Base-by-base conservation (phyloP, 1,139 yeast species). In the Yamadazyma pseudoaaseri region DNA sequence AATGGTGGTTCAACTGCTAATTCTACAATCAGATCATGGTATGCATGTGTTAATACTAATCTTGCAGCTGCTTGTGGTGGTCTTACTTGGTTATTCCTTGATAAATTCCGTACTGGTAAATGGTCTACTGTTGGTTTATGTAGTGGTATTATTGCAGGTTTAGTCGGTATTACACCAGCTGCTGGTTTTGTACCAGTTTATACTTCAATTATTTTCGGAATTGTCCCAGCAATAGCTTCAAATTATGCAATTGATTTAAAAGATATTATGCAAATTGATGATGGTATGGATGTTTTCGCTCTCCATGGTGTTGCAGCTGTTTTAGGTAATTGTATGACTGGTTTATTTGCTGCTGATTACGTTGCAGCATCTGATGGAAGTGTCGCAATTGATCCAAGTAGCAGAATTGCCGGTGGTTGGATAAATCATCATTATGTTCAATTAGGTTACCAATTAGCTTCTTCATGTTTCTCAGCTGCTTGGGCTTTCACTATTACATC, bases 1-100 rank as follows among this genome's bases (percentile, higher is more conserved):
- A 90, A 92, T 71, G 96, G 96, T 61, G 97, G 97, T 51, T 86
- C 96, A 31, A 86, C 96, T 36, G 96, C 96, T 60, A 84, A 86
- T 58, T 84, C 96, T 26, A 62, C 90, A 41, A 80, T 90, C 58
- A 83, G 97, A 65, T 89, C 96, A 37, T 86, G 87, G 85, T 87
- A 89, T 68, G 95, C 96, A 20, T 78, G 86, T 58, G 86, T 85
- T 53, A 87, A 86, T 73, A 87, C 97, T 54, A 87, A 90, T 63
- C 56, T 90, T 48, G 96, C 97, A 39, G 97, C 97, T 42, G 81
- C 95, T 11, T 62, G 77, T 52, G 97, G 96, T 63, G 96, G 95
- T 37, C 71, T 92, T 49, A 75, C 96, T 33, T 90, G 96, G 96
- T 81, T 87, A 89, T 72, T 86, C 55, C 78, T 89, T 39, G 97